Conservation (phyloP, 1,284 basidiomycete species). For the Moesziomyces sp. region DNA sequence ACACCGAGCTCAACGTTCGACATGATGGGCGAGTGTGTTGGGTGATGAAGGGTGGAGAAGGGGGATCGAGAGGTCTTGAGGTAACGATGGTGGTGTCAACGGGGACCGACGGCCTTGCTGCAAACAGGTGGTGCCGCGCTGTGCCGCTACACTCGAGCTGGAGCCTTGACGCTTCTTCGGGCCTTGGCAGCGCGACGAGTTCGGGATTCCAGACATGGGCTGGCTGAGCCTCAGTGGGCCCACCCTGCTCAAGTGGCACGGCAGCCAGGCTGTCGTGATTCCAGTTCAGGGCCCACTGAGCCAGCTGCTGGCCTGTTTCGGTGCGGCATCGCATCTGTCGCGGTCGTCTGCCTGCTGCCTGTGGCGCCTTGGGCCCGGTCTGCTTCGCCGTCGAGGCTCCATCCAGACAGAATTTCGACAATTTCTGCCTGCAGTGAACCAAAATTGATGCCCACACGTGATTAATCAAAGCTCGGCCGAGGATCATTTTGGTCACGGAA, state of each 20-base stretch:
- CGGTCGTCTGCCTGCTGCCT: no score
- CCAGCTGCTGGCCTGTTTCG: neutral
- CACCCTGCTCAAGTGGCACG: neutral
- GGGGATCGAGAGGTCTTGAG: constrained; percentile 33
- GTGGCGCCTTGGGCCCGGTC: neutral
- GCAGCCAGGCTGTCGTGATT: neutral
- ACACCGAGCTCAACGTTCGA: constrained; percentile 67
- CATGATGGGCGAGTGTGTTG: constrained; percentile 57
- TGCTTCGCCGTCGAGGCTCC: neutral
- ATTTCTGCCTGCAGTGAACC: neutral
- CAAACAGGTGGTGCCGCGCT: constrained; percentile 2
- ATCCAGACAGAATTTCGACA: neutral
- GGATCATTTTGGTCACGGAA: neutral
- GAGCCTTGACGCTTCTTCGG: neutral
- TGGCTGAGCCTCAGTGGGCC: neutral
- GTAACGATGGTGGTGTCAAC: constrained; percentile 39
- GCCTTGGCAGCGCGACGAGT: neutral
- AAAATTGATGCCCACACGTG: neutral
- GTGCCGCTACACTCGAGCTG: neutral
- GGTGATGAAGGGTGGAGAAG: constrained; percentile 34
- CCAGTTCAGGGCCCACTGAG: neutral
- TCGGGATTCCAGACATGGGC: neutral
- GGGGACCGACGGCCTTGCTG: constrained; percentile 19
- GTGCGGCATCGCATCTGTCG: no score
- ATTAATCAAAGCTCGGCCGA: neutral